Evolutionary conservation across 805 yeast genomes (phyloP), one percentile per base, ranked within the genome.

Genomic region (Saturnispora diversa): DNA sequence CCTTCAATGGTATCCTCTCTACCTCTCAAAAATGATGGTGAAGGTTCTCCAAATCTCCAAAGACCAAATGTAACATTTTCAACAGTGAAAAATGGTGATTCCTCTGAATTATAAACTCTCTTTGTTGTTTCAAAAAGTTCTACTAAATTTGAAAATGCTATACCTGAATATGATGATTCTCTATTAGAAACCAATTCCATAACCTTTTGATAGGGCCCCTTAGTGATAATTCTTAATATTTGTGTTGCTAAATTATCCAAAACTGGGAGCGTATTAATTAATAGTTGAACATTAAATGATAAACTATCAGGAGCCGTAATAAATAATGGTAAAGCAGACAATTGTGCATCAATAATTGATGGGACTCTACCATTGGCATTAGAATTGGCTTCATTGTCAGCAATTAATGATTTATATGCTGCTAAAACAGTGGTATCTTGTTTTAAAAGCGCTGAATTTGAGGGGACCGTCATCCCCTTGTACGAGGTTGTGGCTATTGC

Each of bases 211-310:
- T 82, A 81, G 3, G 94, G 82, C 4, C 82, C 82, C 20, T 74
- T 68, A 7, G 84, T 81, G 28, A 87, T 74, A 2, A 80, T 66
- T 46, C 92, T 68, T 40, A 88, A 64, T 15, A 88, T 65, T 55
- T 88, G 97, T 1, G 87, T 74, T 0, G 95, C 76, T 39, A 88
- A 67, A 49, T 84, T 84, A 54, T 87, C 95, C 44, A 88, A 62
- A 1, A 84, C 72, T 0, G 94, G 88, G 31, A 87, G 60, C 0
- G 87, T 72, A 49, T 80, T 78, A 40, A 82, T 64, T 22, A 79
- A 63, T 30, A 82, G 63, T 53, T 81, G 86, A 15, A 77, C 70
- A 50, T 84, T 70, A 17, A 77, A 70, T 1, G 81, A 76, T 20
- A 75, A 58, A 46, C 69, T 63, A 31, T 67, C 72, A 9, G 80